Evolutionary conservation across 129 eudicot genomes (phyloP).

Genomic region (Artemisia tridentata): DNA sequence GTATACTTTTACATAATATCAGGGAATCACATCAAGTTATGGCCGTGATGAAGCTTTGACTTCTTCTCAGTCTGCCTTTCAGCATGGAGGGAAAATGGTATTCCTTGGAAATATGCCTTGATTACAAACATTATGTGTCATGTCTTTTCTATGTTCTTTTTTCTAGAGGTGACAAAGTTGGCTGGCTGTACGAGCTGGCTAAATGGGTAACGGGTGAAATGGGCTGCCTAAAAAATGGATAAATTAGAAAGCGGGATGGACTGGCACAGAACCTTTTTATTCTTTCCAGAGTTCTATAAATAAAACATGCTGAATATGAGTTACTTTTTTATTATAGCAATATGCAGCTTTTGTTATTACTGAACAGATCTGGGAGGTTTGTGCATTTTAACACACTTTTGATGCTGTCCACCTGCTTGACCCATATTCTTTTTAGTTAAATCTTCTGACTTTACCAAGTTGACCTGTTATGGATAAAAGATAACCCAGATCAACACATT

Average conservation of each 20-base stretch:
- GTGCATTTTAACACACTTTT: background rate
- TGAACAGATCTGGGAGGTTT: background rate
- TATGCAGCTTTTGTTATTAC: too few species aligned
- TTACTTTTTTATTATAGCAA: too few species aligned
- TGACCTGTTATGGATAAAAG: background rate
- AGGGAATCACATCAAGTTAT: conserved; percentile 41
- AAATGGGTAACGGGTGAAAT: background rate
- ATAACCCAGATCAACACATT: background rate
- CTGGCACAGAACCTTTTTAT: background rate
- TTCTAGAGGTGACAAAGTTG: background rate
- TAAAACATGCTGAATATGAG: too few species aligned
- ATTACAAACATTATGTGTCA: background rate
- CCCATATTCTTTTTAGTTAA: background rate
- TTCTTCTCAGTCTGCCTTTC: conserved; percentile 39
- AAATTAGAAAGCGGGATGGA: background rate
- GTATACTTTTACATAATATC: conserved; percentile 8
- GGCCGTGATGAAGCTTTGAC: conserved; percentile 38
- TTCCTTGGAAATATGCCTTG: background rate
- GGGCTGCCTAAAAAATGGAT: background rate
- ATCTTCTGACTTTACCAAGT: background rate
- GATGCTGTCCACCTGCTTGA: background rate
- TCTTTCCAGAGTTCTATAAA: background rate
- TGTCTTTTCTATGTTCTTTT: conserved; percentile 9
- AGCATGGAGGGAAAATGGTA: conserved; percentile 51
- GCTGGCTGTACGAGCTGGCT: background rate